phyloP scores from a whole-genome alignment of 2,329 filamentous ascomycete genomes.

The Aspergillus texensis region DNA sequence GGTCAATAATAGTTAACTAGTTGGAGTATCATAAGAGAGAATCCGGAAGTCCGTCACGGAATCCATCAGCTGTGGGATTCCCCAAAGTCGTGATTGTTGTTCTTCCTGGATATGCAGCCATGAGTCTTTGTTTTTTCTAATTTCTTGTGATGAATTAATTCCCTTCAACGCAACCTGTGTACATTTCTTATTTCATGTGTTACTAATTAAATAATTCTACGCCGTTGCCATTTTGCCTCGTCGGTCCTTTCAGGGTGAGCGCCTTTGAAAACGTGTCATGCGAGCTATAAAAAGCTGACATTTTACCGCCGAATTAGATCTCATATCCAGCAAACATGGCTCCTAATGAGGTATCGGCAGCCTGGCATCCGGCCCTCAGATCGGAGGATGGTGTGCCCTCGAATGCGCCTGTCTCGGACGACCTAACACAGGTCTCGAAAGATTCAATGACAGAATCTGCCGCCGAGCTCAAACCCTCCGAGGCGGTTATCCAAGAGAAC shows the following conservation, averaged over 20 bases:
- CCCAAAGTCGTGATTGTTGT: background rate
- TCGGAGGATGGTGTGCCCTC: slow-evolving; percentile 39
- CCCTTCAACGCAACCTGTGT: background rate
- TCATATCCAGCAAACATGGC: slow-evolving; percentile 25
- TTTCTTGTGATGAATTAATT: slow-evolving; percentile 6
- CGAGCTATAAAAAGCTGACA: slow-evolving; percentile 20
- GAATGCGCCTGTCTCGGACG: slow-evolving; percentile 19
- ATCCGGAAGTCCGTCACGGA: slow-evolving; percentile 8
- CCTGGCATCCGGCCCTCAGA: slow-evolving; percentile 61
- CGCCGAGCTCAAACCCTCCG: background rate
- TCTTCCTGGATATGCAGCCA: slow-evolving; percentile 7
- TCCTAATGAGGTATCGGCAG: slow-evolving; percentile 30
- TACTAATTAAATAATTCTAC: slow-evolving; percentile 7
- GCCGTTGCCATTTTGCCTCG: slow-evolving; percentile 18
- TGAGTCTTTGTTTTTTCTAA: slow-evolving; percentile 7
- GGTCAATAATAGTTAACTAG: slow-evolving; percentile 2
- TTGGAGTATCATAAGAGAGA: background rate
- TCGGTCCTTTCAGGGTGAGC: slow-evolving; percentile 20
- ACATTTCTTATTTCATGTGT: slow-evolving; percentile 15
- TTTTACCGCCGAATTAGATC: slow-evolving; percentile 13
- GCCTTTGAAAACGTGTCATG: slow-evolving; percentile 32
- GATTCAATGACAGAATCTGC: background rate
- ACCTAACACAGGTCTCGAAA: slow-evolving; percentile 7
- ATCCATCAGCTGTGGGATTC: background rate
- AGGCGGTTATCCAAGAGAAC: background rate